A percentile compares a stretch with the other conserved stretches of the same genome.
phyloP scores from a whole-genome alignment of 495 filamentous ascomycete genomes.

The Xanthoparmelia taractica region DNA sequence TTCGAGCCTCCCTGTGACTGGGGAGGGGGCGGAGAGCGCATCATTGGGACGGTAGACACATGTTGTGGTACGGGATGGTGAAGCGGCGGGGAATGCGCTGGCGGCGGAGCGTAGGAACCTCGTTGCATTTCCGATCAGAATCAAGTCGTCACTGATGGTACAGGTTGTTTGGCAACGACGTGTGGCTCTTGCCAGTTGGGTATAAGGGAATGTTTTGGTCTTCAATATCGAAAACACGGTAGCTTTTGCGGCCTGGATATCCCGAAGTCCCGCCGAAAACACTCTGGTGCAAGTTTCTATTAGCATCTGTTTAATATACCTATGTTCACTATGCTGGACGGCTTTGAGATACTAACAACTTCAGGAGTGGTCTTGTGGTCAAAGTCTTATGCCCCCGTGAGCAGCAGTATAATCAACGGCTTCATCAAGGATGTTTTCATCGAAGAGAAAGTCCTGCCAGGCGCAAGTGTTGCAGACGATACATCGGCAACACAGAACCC shows the following conservation, averaged over 20 bases:
- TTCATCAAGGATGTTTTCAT: slow-evolving; percentile 96
- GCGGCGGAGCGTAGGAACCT: slow-evolving; percentile 62
- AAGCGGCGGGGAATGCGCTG: slow-evolving; percentile 84
- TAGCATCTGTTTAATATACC: neutral
- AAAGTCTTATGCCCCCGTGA: slow-evolving; percentile 70
- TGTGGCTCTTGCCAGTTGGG: neutral
- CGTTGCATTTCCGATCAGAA: slow-evolving; percentile 60
- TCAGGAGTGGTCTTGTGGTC: slow-evolving; percentile 98
- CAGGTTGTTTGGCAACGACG: no score
- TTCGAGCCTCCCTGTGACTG: slow-evolving; percentile 44
- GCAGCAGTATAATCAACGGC: slow-evolving; percentile 77
- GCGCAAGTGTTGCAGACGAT: slow-evolving; percentile 50
- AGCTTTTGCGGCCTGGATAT: slow-evolving; percentile 10
- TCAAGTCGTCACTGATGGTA: no score
- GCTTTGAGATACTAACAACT: slow-evolving; percentile 90
- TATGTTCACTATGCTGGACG: slow-evolving; percentile 64
- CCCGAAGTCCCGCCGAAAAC: slow-evolving; percentile 9
- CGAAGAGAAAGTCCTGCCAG: slow-evolving; percentile 71
- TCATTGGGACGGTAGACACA: slow-evolving; percentile 96
- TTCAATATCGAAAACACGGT: slow-evolving; percentile 6
- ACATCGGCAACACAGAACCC: slow-evolving; percentile 53
- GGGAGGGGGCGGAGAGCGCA: slow-evolving; percentile 90
- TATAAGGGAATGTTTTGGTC: no score
- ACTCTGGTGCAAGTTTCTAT: neutral
- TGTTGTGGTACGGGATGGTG: slow-evolving; percentile 98